These are phyloP conservation scores for Colletotrichum truncatum DNA, from an alignment of 2,329 filamentous ascomycete genomes.

Conservation along the genomic window DNA sequence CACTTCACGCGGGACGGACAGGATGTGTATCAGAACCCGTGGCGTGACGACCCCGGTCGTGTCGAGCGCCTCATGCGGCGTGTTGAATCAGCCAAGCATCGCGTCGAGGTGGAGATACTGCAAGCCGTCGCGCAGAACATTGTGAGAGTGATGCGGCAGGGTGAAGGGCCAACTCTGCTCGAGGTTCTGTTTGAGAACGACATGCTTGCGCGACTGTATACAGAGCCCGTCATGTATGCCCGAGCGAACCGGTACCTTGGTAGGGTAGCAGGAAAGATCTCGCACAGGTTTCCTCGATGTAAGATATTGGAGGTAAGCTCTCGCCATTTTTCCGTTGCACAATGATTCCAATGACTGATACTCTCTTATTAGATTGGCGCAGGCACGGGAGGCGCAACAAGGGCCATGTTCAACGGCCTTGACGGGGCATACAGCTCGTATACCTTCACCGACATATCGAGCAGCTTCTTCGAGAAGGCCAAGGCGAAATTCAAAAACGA, in stretches of 20 bases:
- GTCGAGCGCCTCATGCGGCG: not conserved
- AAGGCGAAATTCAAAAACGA: slow-evolving; percentile 36
- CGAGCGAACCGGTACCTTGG: slow-evolving; percentile 6
- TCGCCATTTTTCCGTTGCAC: slow-evolving; percentile 10
- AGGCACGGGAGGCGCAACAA: slow-evolving; percentile 47
- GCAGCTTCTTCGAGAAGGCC: slow-evolving; percentile 32
- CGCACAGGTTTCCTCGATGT: slow-evolving; percentile 18
- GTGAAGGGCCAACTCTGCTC: slow-evolving; percentile 18
- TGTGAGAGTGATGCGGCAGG: not conserved
- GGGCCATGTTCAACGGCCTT: slow-evolving; percentile 20
- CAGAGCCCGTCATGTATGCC: slow-evolving; percentile 26
- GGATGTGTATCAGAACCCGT: not conserved
- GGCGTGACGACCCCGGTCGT: not conserved
- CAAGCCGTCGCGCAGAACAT: slow-evolving; percentile 2
- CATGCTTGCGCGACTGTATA: slow-evolving; percentile 40
- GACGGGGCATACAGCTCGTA: slow-evolving; percentile 29
- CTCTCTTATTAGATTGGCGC: slow-evolving; percentile 50
- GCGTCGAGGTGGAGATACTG: not conserved
- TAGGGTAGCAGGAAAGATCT: not conserved
- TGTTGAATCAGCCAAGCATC: not conserved
- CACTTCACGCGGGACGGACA: not conserved
- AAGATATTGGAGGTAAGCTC: slow-evolving; percentile 9
- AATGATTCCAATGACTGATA: slow-evolving; percentile 36
- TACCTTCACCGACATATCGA: slow-evolving; percentile 36
- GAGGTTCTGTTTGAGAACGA: slow-evolving; percentile 43